Base-by-base conservation (phyloP, 2,329 filamentous ascomycete genomes). In the Colletotrichum shisoi region DNA sequence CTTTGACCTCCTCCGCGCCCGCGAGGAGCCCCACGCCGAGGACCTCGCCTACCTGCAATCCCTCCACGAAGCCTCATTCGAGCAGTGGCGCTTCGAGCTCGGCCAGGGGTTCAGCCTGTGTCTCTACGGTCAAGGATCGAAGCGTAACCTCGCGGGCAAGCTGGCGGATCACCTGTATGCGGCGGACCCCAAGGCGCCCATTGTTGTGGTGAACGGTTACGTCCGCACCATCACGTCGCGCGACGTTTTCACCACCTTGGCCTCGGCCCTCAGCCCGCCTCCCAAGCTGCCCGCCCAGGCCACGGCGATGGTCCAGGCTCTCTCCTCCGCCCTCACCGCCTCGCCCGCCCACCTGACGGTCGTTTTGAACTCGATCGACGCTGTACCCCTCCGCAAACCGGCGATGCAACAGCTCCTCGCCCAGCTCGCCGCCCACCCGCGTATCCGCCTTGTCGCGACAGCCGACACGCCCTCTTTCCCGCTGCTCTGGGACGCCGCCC, bases 51-150 rank as follows among this genome's bases (percentile, higher is more conserved):
- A 91, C 70, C 81, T 99, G 31, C 84, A 91, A 71, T 85, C 87
- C 7, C 79, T 97, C 24, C 94, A 98, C 75, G 82, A 87, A 51
- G 87, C 91, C 68, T 93, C 91, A 0, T 98, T 97, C 76, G 86
- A 90, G 1, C 95, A 98, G 76, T 99, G 95, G 95, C 81, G 85
- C 0, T 97, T 98, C 76, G 95, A 99, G 80, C 85, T 98, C 17
- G 84, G 88, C 5, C 88, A 97, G 76, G 89, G 89, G 24, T 98
- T 97, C 81, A 93, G 92, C 73, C 82, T 98, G 58, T 97, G 95
- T 75, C 80, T 97, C 0, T 97, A 96, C 76, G 95, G 95, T 37
- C 96, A 93, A 76, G 95, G 95, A 0, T 96, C 93, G 2, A 99
- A 99, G 78, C 85, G 91, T 40, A 80, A 82, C 3, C 85, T 98